These are phyloP conservation scores for Botrytis fragariae DNA, from an alignment of 2,329 filamentous ascomycete species.

Conservation along the genomic window DNA sequence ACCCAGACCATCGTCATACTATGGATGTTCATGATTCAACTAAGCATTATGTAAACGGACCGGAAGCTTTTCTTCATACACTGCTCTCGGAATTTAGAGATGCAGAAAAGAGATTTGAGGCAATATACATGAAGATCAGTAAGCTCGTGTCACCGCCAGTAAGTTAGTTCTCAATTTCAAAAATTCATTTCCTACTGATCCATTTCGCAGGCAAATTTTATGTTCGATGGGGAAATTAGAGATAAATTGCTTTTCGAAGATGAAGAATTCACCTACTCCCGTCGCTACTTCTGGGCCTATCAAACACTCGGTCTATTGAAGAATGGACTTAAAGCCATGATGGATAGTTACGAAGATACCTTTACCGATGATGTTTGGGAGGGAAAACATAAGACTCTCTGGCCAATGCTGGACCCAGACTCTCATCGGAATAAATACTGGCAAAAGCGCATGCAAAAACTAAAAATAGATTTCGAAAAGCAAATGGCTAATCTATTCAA, in stretches of 20 bases:
- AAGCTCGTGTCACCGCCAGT: slow-evolving; percentile 58
- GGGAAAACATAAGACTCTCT: slow-evolving; percentile 53
- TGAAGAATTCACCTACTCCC: slow-evolving; percentile 53
- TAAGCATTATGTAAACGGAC: slow-evolving; percentile 58
- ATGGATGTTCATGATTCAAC: slow-evolving; percentile 54
- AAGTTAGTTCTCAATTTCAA: slow-evolving; percentile 20
- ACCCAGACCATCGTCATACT: slow-evolving; percentile 56
- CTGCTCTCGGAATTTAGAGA: slow-evolving; percentile 60
- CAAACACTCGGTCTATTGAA: slow-evolving; percentile 60
- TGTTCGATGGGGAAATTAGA: slow-evolving; percentile 55
- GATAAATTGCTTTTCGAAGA: slow-evolving; percentile 62
- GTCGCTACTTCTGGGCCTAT: slow-evolving; percentile 60
- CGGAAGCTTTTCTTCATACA: slow-evolving; percentile 59
- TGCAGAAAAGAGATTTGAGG: slow-evolving; percentile 55
- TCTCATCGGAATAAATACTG: slow-evolving; percentile 48
- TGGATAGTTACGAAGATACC: slow-evolving; percentile 54
- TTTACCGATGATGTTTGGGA: slow-evolving; percentile 60
- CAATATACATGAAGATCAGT: slow-evolving; percentile 56
- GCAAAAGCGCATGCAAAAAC: slow-evolving; percentile 46
- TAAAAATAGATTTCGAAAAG: slow-evolving; percentile 44
- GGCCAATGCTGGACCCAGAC: slow-evolving; percentile 51
- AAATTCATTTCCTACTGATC: not conserved
- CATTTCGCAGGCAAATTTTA: slow-evolving; percentile 47
- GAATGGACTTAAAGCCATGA: slow-evolving; percentile 57
- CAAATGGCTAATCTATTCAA: slow-evolving; percentile 46